Evolutionary conservation across 768 basidiomycete species (phyloP).

Genomic region (Trichaptum fuscoviolaceum): DNA sequence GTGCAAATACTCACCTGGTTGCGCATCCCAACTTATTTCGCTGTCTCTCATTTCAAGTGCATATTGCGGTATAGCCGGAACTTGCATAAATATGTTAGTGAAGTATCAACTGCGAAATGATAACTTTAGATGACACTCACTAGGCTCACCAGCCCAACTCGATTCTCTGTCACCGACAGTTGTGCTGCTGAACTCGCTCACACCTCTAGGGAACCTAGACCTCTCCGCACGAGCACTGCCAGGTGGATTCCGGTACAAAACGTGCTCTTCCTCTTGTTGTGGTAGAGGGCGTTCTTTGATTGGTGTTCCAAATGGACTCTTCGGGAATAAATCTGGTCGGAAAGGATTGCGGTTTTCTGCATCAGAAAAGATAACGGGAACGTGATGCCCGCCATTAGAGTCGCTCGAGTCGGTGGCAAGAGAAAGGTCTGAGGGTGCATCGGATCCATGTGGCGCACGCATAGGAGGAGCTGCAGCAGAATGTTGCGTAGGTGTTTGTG

Average conservation of each 20-base stretch:
- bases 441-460: conserved; percentile 43
- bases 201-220: not conserved
- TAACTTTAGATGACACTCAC: conserved; percentile 34
- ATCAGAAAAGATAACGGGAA: conserved; percentile 45
- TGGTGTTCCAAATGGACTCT: conserved; percentile 70
- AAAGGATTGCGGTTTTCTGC: conserved; percentile 38
- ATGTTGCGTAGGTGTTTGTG: conserved; percentile 29
- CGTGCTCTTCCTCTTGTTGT: conserved; percentile 68
- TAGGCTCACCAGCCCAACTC: conserved; percentile 74
- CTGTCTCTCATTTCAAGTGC: conserved; percentile 3
- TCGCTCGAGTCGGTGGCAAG: conserved; percentile 38
- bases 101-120: not conserved
- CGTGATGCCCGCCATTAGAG: conserved; percentile 28
- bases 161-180: conserved; percentile 47
- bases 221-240: conserved; percentile 2
- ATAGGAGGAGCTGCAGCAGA: conserved; percentile 16
- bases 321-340: conserved; percentile 55
- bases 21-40: conserved; percentile 2
- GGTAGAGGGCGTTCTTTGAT: conserved; percentile 56
- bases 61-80: not conserved
- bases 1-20: not conserved
- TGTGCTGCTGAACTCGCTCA: conserved; percentile 1
- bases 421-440: conserved; percentile 44
- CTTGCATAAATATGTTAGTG: not conserved
- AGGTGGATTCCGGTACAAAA: conserved; percentile 51